A percentile compares a stretch with the other conserved stretches of the same genome.
Conservation (phyloP, 768 basidiomycete species). For the Tulasnella sp. region DNA sequence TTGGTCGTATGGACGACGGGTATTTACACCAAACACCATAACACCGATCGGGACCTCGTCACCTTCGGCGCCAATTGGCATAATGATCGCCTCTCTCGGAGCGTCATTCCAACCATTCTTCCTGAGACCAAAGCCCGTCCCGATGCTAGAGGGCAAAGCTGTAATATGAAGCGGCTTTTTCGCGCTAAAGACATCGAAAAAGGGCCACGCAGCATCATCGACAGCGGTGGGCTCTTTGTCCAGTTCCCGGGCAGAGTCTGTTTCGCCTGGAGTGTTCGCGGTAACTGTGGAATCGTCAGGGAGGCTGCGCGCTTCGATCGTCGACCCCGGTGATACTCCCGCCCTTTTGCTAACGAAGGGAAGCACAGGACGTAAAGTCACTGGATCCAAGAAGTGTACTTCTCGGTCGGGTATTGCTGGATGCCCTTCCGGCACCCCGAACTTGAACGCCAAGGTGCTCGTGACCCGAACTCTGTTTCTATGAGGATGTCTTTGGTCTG, state of each 20-base stretch:
- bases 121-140: neutral
- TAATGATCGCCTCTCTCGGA: conserved; percentile 33
- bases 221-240: neutral
- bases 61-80: conserved; percentile 33
- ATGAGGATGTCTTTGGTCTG: neutral
- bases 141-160: conserved; percentile 17
- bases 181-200: conserved; percentile 23
- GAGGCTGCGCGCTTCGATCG: neutral
- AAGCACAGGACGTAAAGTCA: neutral
- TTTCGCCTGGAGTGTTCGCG: conserved; percentile 29
- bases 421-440: conserved; percentile 31
- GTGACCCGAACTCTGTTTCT: conserved; percentile 21
- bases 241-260: conserved; percentile 20
- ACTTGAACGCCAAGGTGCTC: conserved; percentile 29
- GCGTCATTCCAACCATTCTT: conserved; percentile 33
- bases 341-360: neutral
- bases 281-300: conserved; percentile 23
- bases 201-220: conserved; percentile 14
- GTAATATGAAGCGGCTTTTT: conserved; percentile 17
- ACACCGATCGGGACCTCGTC: conserved; percentile 32
- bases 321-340: conserved; percentile 8
- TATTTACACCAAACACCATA: conserved; percentile 36
- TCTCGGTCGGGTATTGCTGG: conserved; percentile 23
- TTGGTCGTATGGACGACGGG: conserved; percentile 35
- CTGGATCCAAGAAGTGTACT: conserved; percentile 13